Percentiles rank a stretch among this genome's conserved stretches.
phyloP scores from a whole-genome alignment of 371 early-diverging fungal species.

The Actinomortierella ambigua region DNA sequence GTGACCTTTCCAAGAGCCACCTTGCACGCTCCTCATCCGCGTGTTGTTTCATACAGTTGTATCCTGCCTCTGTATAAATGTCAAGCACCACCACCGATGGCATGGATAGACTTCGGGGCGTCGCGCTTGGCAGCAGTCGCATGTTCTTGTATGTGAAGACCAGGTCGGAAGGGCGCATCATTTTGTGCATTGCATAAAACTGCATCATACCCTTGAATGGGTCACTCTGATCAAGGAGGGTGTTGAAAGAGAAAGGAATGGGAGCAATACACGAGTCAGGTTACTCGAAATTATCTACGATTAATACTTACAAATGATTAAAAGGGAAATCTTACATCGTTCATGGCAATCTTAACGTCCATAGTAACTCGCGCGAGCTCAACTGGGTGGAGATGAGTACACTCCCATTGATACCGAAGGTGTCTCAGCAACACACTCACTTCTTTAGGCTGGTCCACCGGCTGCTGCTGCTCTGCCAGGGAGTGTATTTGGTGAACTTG shows the following conservation, averaged over 20 bases:
- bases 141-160: slow-evolving; percentile 21
- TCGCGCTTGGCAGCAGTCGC: slow-evolving; percentile 29
- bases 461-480: background rate
- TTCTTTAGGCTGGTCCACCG: background rate
- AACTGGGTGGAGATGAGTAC: no score
- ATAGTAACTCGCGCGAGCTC: no score
- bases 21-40: slow-evolving; percentile 8
- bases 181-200: slow-evolving; percentile 13
- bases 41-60: slow-evolving; percentile 20
- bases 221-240: slow-evolving; percentile 6
- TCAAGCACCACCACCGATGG: slow-evolving; percentile 20
- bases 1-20: slow-evolving; percentile 7
- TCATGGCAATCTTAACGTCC: no score
- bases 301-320: no score
- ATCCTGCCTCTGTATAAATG: slow-evolving; percentile 8
- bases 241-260: background rate
- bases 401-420: no score
- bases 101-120: slow-evolving; percentile 19
- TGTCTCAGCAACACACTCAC: no score
- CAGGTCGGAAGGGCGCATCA: background rate
- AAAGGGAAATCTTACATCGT: slow-evolving; percentile 11
- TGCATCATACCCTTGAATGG: slow-evolving; percentile 22
- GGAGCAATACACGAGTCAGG: no score
- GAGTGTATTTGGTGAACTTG: background rate
- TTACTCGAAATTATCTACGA: no score